phyloP scores from a whole-genome alignment of 176 grass and related monocot species.

The Pontederia paniculata region DNA sequence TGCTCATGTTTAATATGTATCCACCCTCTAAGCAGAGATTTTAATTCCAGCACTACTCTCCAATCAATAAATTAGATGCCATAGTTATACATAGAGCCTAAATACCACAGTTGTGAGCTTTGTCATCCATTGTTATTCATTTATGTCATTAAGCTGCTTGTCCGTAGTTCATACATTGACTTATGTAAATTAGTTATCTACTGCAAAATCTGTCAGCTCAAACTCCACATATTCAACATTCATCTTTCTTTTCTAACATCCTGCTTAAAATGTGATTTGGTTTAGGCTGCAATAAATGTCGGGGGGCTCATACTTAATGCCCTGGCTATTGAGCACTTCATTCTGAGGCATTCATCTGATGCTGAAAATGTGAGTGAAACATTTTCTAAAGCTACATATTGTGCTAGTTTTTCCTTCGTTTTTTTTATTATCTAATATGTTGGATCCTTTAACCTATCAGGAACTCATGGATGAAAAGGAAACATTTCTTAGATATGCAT shows the following conservation, averaged over 20 bases:
- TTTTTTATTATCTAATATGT: neutral
- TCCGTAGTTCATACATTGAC: too few relatives aligned
- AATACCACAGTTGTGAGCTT: too few relatives aligned
- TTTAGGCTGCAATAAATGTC: conserved; percentile 60
- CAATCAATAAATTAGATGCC: too few relatives aligned
- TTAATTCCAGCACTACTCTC: too few relatives aligned
- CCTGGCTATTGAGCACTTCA: conserved; percentile 70
- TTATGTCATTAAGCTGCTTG: too few relatives aligned
- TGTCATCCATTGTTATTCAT: too few relatives aligned
- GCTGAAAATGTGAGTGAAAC: conserved; percentile 31
- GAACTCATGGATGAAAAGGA: conserved; percentile 43
- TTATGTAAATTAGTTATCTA: too few relatives aligned
- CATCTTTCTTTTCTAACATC: neutral
- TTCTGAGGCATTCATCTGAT: conserved; percentile 55
- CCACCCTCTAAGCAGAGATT: too few relatives aligned
- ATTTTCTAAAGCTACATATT: too few relatives aligned
- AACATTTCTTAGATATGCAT: conserved; percentile 32
- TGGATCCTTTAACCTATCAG: conserved; percentile 13
- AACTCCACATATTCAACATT: neutral
- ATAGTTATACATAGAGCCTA: too few relatives aligned
- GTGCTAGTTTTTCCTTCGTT: neutral
- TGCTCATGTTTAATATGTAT: too few relatives aligned
- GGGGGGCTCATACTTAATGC: conserved; percentile 63
- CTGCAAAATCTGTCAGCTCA: too few relatives aligned
- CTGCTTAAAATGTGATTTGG: neutral